phyloP scores from a whole-genome alignment of 2,329 filamentous ascomycete genomes.

The Graphium sp. region DNA sequence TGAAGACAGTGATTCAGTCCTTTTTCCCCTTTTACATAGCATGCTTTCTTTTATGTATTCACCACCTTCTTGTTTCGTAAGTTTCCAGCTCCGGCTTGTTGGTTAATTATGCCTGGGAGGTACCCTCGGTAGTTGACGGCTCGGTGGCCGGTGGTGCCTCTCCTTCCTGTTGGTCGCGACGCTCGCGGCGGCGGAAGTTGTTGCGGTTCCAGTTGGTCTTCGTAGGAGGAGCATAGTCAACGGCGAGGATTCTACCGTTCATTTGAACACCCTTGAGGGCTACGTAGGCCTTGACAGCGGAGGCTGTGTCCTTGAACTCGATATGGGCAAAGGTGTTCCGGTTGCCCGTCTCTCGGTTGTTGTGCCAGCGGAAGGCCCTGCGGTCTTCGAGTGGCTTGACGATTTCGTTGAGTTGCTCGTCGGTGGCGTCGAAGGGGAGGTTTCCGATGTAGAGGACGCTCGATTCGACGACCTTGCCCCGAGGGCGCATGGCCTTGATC shows the following conservation, averaged over 20 bases:
- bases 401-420: slow-evolving; percentile 63
- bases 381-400: too few relatives aligned
- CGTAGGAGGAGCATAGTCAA: slow-evolving; percentile 39
- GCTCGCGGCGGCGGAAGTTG: too few relatives aligned
- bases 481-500: slow-evolving; percentile 2
- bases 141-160: too few relatives aligned
- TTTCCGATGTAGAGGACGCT: slow-evolving; percentile 66
- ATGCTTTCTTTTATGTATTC: too few relatives aligned
- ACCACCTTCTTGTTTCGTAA: too few relatives aligned
- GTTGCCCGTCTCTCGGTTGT: slow-evolving; percentile 66
- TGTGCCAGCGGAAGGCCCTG: too few relatives aligned
- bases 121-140: too few relatives aligned
- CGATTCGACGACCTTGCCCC: background rate
- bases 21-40: too few relatives aligned
- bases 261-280: slow-evolving; percentile 37
- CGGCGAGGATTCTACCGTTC: slow-evolving; percentile 46
- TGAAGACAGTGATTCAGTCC: too few relatives aligned
- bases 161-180: too few relatives aligned
- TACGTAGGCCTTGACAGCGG: slow-evolving; percentile 43
- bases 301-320: slow-evolving; percentile 55
- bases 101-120: too few relatives aligned
- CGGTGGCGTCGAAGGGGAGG: slow-evolving; percentile 72
- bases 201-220: background rate
- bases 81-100: too few relatives aligned
- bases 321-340: slow-evolving; percentile 73